Base-by-base conservation (phyloP, 805 yeast species). In the Metschnikowia henanensis region DNA sequence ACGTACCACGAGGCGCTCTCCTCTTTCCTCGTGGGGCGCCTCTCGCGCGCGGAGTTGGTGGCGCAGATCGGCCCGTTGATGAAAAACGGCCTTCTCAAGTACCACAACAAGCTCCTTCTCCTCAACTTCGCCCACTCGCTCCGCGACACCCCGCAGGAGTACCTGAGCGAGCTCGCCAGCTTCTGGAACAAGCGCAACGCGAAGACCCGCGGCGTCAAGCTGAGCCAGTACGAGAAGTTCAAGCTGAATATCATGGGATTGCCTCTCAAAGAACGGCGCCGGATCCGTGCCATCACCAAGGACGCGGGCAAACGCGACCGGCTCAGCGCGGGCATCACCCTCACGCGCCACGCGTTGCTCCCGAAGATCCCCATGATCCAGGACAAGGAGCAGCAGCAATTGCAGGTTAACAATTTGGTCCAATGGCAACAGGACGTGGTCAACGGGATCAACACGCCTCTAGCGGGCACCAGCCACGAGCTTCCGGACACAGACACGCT, bases 361-460 rank as follows among this genome's bases (percentile, higher is more conserved):
- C 97, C 98, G 1, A 87, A 86, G 56, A 82, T 92, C 18, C 99
- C 99, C 3, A 81, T 83, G 59, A 81, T 78, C 30, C 77, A 76
- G 43, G 79, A 72, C 41, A 68, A 64, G 45, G 75, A 66, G 41
- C 72, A 71, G 48, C 76, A 68, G 49, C 75, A 64, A 47, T 52
- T 64, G 37, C 74, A 68, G 42, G 75, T 70, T 22, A 70, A 68
- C 42, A 79, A 78, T 52, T 76, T 87, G 26, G 76, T 82, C 23
- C 84, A 84, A 53, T 90, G 97, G 92, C 88, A 95, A 18, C 96
- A 91, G 62, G 98, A 94, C 59, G 87, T 94, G 15, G 76, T 84
- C 41, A 90, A 84, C 57, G 95, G 94, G 3, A 77, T 88, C 43
- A 89, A 87, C 53, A 79, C 94, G 1, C 92, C 94, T 4, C 71